phyloP scores from a whole-genome alignment of 176 grass and related monocot species.

The Carex littledalei region DNA sequence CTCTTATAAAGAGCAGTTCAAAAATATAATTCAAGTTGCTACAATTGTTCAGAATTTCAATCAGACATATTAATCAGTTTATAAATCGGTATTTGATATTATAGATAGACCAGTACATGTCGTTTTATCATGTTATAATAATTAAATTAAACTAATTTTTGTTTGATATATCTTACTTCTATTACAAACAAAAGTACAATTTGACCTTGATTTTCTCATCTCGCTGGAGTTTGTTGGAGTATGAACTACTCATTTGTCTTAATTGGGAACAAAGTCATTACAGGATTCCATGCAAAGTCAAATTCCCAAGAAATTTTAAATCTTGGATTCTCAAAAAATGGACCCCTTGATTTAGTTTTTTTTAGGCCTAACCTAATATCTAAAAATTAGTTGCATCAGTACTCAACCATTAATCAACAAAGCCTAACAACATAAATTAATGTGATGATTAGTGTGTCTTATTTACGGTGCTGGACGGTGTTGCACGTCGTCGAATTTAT shows the following conservation, averaged over 20 bases:
- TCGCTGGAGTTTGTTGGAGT: neutral
- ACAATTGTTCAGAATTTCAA: no score
- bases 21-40: no score
- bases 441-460: neutral
- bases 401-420: neutral
- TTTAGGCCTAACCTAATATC: neutral
- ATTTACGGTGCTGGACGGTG: neutral
- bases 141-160: neutral
- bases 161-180: neutral
- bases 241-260: neutral
- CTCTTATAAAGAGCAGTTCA: no score
- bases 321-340: constrained; percentile 4
- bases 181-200: neutral
- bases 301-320: neutral
- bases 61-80: no score
- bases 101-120: no score
- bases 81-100: no score
- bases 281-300: constrained; percentile 13
- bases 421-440: neutral
- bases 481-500: neutral
- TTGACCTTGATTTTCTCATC: neutral
- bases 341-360: neutral
- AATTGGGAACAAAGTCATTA: neutral
- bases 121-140: neutral
- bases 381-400: neutral